These are phyloP conservation scores for Capniomyces stellatus DNA, from an alignment of 371 early-diverging fungal species.

Conservation along the genomic window DNA sequence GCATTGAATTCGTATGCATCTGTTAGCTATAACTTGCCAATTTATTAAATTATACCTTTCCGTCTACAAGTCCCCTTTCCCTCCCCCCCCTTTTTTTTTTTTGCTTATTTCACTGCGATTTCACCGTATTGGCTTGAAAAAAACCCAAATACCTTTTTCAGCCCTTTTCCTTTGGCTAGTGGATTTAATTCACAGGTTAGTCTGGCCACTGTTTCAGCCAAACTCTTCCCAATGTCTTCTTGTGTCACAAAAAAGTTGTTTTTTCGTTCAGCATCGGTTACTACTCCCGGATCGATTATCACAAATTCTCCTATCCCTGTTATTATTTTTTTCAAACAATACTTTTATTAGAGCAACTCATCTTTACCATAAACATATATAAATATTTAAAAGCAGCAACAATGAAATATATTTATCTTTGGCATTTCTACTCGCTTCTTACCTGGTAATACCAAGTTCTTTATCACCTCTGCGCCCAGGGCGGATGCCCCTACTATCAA, in stretches of 20 bases:
- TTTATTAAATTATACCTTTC: too few relatives aligned
- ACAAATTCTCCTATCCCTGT: conserved; percentile 77
- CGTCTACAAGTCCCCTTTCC: too few relatives aligned
- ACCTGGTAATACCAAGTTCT: conserved; percentile 91
- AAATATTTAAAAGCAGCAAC: too few relatives aligned
- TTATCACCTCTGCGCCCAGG: conserved; percentile 75
- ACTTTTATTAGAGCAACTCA: too few relatives aligned
- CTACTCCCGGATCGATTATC: conserved; percentile 49
- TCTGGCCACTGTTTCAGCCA: conserved; percentile 41
- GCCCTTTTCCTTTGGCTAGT: conserved; percentile 34
- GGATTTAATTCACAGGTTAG: conserved; percentile 73
- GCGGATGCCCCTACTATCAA: conserved; percentile 66
- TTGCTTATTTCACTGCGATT: too few relatives aligned
- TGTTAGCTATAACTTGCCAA: too few relatives aligned
- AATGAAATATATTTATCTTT: too few relatives aligned
- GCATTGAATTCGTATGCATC: neutral
- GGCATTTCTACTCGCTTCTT: too few relatives aligned
- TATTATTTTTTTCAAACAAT: neutral
- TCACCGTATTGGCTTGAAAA: too few relatives aligned
- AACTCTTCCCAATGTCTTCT: conserved; percentile 36
- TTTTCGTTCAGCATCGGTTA: conserved; percentile 45
- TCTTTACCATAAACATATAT: too few relatives aligned
- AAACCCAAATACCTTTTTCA: too few relatives aligned
- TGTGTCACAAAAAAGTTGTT: conserved; percentile 77
- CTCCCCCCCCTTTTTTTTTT: too few relatives aligned